Percentiles rank a stretch among this genome's conserved stretches.
These are phyloP conservation scores for Malassezia restricta DNA, from an alignment of 1,284 basidiomycete genomes.

Conservation along the genomic window DNA sequence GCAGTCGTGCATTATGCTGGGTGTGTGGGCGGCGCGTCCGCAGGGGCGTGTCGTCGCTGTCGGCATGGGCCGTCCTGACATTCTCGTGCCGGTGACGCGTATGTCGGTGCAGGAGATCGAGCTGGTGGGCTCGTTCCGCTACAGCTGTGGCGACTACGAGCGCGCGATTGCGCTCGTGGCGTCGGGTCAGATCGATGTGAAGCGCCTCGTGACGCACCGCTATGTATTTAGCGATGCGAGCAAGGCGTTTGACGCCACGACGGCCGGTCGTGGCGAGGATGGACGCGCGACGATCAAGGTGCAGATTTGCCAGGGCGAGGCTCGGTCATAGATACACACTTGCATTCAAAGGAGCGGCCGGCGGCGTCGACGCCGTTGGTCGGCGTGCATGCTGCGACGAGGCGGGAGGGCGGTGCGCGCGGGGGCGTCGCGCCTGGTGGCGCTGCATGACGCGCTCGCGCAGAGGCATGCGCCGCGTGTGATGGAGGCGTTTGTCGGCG, in stretches of 20 bases:
- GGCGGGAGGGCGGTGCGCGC: neutral
- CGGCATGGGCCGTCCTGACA: conserved; percentile 47
- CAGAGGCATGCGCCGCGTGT: neutral
- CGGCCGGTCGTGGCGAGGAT: conserved; percentile 59
- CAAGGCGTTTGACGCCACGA: conserved; percentile 52
- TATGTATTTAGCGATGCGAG: conserved; percentile 51
- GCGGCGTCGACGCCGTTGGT: too few relatives aligned
- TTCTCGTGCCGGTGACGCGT: conserved; percentile 49
- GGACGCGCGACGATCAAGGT: conserved; percentile 52
- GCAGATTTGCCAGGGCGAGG: conserved; percentile 45
- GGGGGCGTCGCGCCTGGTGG: neutral
- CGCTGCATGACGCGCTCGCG: conserved; percentile 6
- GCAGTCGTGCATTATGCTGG: conserved; percentile 42
- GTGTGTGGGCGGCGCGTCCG: conserved; percentile 24
- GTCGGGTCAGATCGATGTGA: conserved; percentile 51
- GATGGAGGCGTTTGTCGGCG: conserved; percentile 9
- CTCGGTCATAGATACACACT: conserved; percentile 4
- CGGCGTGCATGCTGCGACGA: too few relatives aligned
- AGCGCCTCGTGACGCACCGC: conserved; percentile 53
- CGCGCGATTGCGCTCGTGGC: conserved; percentile 53
- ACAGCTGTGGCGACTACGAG: conserved; percentile 62
- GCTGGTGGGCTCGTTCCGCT: conserved; percentile 59
- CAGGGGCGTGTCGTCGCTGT: conserved; percentile 31
- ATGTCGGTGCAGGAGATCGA: conserved; percentile 28
- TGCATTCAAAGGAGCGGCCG: neutral